Evolutionary conservation across 2,329 filamentous ascomycete genomes (phyloP).

Genomic region (Tolypocladium album): DNA sequence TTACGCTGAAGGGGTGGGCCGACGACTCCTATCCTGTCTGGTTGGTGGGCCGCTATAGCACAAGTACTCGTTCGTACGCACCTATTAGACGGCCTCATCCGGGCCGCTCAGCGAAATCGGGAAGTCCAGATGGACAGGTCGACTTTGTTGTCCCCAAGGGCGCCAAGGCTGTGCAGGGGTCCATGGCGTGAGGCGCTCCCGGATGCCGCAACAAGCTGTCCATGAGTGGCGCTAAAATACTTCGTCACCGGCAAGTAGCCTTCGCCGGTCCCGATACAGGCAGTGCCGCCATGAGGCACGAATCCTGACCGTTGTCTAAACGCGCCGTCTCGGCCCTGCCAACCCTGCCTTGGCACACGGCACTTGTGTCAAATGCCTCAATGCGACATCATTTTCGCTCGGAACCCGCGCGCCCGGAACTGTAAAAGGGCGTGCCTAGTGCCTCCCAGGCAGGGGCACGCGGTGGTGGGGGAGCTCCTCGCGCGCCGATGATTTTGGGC

Average conservation of each 20-base stretch:
- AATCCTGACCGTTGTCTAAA: not conserved
- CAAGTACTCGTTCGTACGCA: too few species aligned
- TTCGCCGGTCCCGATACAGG: not conserved
- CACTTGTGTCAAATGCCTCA: not conserved
- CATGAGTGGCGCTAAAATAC: not conserved
- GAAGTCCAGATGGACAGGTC: not conserved
- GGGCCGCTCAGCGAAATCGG: not conserved
- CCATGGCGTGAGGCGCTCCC: not conserved
- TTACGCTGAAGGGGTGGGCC: not conserved
- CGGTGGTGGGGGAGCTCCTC: not conserved
- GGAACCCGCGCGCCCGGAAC: not conserved
- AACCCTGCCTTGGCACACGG: not conserved
- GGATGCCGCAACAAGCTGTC: not conserved
- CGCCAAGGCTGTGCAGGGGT: not conserved
- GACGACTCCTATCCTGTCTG: not conserved
- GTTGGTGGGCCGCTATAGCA: not conserved
- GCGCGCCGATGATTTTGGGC: not conserved
- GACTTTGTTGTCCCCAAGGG: not conserved
- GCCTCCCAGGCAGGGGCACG: not conserved
- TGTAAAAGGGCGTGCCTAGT: not conserved
- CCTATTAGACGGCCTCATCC: not conserved
- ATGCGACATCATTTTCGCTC: not conserved
- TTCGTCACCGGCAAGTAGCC: not conserved
- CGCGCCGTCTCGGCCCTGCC: not conserved
- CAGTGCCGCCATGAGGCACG: not conserved